phyloP scores from a whole-genome alignment of 78 protist species.

The Guillardia theta region DNA sequence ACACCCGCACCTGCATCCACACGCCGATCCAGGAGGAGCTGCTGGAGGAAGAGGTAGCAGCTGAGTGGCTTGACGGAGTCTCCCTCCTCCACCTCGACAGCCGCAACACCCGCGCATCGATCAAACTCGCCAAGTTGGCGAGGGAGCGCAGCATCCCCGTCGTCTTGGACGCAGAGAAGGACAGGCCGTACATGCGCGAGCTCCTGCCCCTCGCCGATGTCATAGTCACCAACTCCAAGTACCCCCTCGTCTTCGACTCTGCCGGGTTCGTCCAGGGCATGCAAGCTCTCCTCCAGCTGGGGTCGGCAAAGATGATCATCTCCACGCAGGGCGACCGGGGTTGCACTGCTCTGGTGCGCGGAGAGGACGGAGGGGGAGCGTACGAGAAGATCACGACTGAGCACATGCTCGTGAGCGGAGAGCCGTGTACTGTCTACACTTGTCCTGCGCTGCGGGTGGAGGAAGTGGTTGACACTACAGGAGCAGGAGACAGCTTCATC shows the following conservation, averaged over 20 bases:
- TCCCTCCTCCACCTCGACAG: not conserved
- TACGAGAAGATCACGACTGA: too few species aligned
- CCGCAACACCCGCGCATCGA: not conserved
- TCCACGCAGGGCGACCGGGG: not conserved
- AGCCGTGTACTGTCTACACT: too few species aligned
- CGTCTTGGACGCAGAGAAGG: not conserved
- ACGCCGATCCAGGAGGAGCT: slow-evolving; percentile 12
- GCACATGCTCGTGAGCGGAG: too few species aligned
- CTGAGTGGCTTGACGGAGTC: not conserved
- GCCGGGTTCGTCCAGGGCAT: not conserved
- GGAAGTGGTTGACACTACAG: not conserved
- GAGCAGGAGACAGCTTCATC: not conserved
- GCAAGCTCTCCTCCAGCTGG: not conserved
- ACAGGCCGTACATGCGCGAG: not conserved
- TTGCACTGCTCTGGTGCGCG: too few species aligned
- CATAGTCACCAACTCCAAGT: not conserved
- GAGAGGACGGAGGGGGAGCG: too few species aligned
- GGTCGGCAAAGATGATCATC: not conserved
- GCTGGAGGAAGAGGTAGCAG: not conserved
- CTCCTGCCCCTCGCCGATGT: not conserved
- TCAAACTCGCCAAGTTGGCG: not conserved
- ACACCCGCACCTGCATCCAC: slow-evolving; percentile 23
- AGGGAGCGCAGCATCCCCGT: not conserved
- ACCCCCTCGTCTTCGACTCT: not conserved
- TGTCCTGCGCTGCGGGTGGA: slow-evolving; percentile 1